These are phyloP conservation scores for Metarhizium sp. DNA, from an alignment of 2,329 filamentous ascomycete genomes.

Conservation along the genomic window DNA sequence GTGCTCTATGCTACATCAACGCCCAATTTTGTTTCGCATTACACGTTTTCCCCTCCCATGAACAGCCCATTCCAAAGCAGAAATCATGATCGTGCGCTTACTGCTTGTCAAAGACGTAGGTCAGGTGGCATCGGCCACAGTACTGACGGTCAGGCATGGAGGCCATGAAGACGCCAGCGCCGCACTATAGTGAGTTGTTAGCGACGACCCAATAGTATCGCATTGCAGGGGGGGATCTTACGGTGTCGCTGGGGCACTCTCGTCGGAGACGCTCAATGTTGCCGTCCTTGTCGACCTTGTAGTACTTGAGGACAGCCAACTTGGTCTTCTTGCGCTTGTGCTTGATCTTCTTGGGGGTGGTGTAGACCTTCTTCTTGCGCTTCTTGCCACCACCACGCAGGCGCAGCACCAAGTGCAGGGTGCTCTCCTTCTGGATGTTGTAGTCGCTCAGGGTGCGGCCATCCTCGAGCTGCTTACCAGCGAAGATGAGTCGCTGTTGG, in stretches of 20 bases:
- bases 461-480: slow-evolving; percentile 99
- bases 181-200: slow-evolving; percentile 53
- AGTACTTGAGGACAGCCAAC: slow-evolving; percentile 99
- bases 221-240: slow-evolving; percentile 37
- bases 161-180: slow-evolving; percentile 99
- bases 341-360: slow-evolving; percentile 99
- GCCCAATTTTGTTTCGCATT: slow-evolving; percentile 23
- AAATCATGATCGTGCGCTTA: slow-evolving; percentile 28
- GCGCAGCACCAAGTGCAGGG: slow-evolving; percentile 94
- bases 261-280: slow-evolving; percentile 99
- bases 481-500: slow-evolving; percentile 99
- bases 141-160: slow-evolving; percentile 99
- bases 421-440: slow-evolving; percentile 99
- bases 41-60: slow-evolving; percentile 20
- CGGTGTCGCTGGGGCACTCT: slow-evolving; percentile 89
- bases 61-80: slow-evolving; percentile 21
- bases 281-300: slow-evolving; percentile 99
- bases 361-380: slow-evolving; percentile 99
- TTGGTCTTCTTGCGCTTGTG: slow-evolving; percentile 99
- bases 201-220: neutral
- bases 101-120: slow-evolving; percentile 65
- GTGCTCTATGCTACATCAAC: slow-evolving; percentile 35
- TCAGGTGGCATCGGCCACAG: slow-evolving; percentile 68
- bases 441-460: slow-evolving; percentile 98
- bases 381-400: slow-evolving; percentile 99